A percentile compares a stretch with the other conserved stretches of the same genome.
phyloP scores from a whole-genome alignment of 2,329 filamentous ascomycete species.

The Annulohypoxylon truncatum region DNA sequence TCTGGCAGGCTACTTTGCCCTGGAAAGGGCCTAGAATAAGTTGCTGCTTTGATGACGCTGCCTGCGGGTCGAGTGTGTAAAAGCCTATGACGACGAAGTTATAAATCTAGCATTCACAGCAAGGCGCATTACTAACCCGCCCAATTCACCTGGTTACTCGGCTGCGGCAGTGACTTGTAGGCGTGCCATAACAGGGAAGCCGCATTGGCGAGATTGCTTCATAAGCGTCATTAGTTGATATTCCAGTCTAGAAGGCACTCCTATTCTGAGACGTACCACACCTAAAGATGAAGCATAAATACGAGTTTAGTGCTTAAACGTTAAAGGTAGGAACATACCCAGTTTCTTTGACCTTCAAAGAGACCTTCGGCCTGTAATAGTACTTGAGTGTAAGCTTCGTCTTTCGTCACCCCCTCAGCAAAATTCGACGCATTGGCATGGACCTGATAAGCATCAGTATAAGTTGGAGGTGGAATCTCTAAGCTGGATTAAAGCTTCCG shows the following conservation, averaged over 20 bases:
- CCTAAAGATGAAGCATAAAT: constrained; percentile 47
- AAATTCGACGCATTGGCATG: constrained; percentile 86
- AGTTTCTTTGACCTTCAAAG: constrained; percentile 80
- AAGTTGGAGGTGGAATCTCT: constrained; percentile 8
- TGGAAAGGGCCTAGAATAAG: constrained; percentile 85
- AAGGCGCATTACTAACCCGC: constrained; percentile 60
- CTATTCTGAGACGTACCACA: constrained; percentile 51
- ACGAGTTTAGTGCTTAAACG: constrained; percentile 18
- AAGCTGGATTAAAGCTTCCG: not conserved
- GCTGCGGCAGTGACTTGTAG: constrained; percentile 75
- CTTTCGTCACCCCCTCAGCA: constrained; percentile 72
- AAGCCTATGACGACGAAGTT: constrained; percentile 65
- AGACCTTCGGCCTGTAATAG: constrained; percentile 76
- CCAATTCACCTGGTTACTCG: constrained; percentile 80
- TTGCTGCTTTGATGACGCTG: constrained; percentile 54
- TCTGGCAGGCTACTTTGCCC: constrained; percentile 83
- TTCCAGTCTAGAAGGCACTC: not conserved
- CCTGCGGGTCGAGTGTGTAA: constrained; percentile 71
- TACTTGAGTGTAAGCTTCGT: constrained; percentile 79
- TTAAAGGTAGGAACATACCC: constrained; percentile 65
- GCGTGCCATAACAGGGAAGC: constrained; percentile 84
- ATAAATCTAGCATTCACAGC: not conserved
- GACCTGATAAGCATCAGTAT: constrained; percentile 36
- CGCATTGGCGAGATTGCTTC: constrained; percentile 80
- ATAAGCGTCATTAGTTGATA: not conserved